Evolutionary conservation across 345 rosid genomes (phyloP), one percentile per base, ranked within the genome.

Genomic region (Acer negundo): DNA sequence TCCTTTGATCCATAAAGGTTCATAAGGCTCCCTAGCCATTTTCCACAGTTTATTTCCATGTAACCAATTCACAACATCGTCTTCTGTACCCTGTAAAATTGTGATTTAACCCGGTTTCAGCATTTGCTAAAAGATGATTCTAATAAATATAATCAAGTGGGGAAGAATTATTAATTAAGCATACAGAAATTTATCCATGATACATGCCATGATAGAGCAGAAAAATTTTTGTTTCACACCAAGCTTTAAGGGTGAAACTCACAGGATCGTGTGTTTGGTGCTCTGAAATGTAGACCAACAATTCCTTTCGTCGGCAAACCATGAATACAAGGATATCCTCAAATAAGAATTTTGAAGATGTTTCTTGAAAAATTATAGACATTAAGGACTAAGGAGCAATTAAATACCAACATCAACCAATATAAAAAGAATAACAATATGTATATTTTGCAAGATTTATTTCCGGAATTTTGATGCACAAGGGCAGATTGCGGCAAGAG

Each of bases 1-100:
- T 28, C 99, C 99, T 86, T 97, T 94, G 67, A 97, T 94, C 99
- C 99, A 97, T 26, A 97, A 79, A 17, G 99, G 99, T 79, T 94
- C 97, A 13, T 90, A 94, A 0, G 99, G 94, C 71, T 97, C 97
- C 79, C 88, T 89, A 0, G 98, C 95, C 93, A 87, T 86, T 79
- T 94, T 89, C 97, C 97, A 97, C 16, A 97, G 89, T 35, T 94
- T 94, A 28, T 91, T 88, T 42, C 99, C 99, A 15, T 97, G 99
- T 73, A 94, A 84, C 97, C 97, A 97, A 77, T 94, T 94, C 73
- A 97, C 99, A 12, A 97, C 98, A 40, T 97, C 99, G 35, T 97
- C 99, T 51, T 97, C 98, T 3, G 96, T 97, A 11, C 98, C 99
- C 99, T 97, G 91, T 58, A 75, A 64, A 77, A 65, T 20, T 47